Percentiles rank a stretch among this genome's conserved stretches.
Conservation (phyloP, 2,329 filamentous ascomycete species). For the Fusarium pseudoanthophilum region DNA sequence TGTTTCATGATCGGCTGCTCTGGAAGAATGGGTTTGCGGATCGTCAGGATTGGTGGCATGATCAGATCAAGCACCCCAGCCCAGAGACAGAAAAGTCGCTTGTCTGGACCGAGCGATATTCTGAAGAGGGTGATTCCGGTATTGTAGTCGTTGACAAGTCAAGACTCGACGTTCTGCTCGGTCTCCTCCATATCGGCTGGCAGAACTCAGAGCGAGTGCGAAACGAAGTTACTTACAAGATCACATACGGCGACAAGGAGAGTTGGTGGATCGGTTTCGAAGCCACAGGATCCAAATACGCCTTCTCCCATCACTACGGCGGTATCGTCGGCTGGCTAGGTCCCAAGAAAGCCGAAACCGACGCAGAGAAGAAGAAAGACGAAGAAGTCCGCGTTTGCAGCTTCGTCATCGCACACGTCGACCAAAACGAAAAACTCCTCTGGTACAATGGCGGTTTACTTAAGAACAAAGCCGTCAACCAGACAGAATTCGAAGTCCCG, state of each 20-base stretch:
- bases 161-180: constrained; percentile 51
- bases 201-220: constrained; percentile 55
- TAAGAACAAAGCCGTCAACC: constrained; percentile 52
- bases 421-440: constrained; percentile 50
- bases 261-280: constrained; percentile 59
- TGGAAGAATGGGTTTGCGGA: constrained; percentile 50
- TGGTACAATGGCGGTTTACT: constrained; percentile 58
- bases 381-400: constrained; percentile 50
- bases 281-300: constrained; percentile 51
- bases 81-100: constrained; percentile 48
- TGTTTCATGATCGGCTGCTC: constrained; percentile 57
- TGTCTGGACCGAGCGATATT: constrained; percentile 53
- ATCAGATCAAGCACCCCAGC: constrained; percentile 51
- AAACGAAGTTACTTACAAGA: constrained; percentile 53
- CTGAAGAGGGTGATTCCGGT: constrained; percentile 57
- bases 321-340: constrained; percentile 52
- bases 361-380: background rate
- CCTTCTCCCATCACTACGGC: constrained; percentile 55
- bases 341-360: background rate
- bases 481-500: constrained; percentile 49
- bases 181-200: constrained; percentile 56
- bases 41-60: constrained; percentile 53
- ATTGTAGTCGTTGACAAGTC: constrained; percentile 56
- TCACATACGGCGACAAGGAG: constrained; percentile 59
- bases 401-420: constrained; percentile 56